Evolutionary conservation across 2,329 filamentous ascomycete genomes (phyloP).

Genomic region (Colletotrichum magnum): DNA sequence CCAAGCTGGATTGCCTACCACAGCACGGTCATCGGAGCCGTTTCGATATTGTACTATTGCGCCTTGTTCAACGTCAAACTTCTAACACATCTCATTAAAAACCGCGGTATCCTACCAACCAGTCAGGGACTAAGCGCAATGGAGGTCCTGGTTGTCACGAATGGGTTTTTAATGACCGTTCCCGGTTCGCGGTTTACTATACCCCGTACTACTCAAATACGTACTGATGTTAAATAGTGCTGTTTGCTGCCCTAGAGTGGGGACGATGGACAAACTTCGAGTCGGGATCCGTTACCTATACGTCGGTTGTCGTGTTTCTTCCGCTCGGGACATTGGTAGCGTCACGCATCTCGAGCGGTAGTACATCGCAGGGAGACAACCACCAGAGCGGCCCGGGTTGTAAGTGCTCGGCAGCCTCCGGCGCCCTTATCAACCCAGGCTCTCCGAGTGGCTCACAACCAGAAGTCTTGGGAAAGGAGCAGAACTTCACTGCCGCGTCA

Average conservation of each 20-base stretch:
- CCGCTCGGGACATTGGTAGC: slow-evolving; percentile 67
- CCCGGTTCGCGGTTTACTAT: slow-evolving; percentile 58
- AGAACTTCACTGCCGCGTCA: slow-evolving; percentile 45
- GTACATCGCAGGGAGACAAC: slow-evolving; percentile 38
- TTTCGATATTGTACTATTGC: slow-evolving; percentile 67
- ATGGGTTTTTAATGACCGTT: slow-evolving; percentile 69
- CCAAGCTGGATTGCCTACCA: slow-evolving; percentile 55
- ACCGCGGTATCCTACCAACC: slow-evolving; percentile 62
- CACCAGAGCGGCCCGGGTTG: slow-evolving; percentile 27
- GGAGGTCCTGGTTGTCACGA: slow-evolving; percentile 69
- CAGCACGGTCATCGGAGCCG: slow-evolving; percentile 54
- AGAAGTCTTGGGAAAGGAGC: slow-evolving; percentile 23
- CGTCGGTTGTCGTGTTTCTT: slow-evolving; percentile 65
- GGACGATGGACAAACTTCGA: slow-evolving; percentile 60
- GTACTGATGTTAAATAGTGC: slow-evolving; percentile 52
- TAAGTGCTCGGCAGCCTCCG: slow-evolving; percentile 41
- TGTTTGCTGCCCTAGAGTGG: slow-evolving; percentile 66
- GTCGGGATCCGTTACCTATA: slow-evolving; percentile 63
- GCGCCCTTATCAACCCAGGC: too few relatives aligned
- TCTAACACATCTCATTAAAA: slow-evolving; percentile 61
- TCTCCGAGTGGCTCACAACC: too few relatives aligned
- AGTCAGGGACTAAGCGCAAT: slow-evolving; percentile 61
- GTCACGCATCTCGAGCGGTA: slow-evolving; percentile 56
- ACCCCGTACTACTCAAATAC: slow-evolving; percentile 8
- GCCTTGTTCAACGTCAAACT: slow-evolving; percentile 68